These are phyloP conservation scores for Quercus phellos DNA, from an alignment of 331 rosid species.

Conservation along the genomic window DNA sequence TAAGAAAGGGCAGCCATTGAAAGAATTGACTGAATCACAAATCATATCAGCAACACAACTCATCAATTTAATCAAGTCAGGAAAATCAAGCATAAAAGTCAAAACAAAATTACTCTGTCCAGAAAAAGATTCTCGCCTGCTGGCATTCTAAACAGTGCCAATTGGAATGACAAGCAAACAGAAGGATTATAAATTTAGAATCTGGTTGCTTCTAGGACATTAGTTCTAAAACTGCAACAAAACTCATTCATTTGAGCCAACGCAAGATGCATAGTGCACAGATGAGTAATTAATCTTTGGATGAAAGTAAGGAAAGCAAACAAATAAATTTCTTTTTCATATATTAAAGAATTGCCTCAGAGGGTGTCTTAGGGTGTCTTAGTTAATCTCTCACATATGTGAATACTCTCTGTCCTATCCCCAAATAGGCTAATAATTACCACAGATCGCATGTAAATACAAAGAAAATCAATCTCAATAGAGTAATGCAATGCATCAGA, in stretches of 20 bases:
- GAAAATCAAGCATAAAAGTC: background rate
- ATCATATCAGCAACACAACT: background rate
- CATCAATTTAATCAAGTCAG: background rate
- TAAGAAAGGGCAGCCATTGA: background rate
- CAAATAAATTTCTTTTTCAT: background rate
- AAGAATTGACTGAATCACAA: background rate
- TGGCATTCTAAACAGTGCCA: conserved; percentile 45
- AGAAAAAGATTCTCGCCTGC: conserved; percentile 55
- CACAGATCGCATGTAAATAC: background rate
- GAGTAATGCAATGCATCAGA: background rate
- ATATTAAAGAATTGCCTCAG: background rate
- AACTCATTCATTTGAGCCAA: background rate
- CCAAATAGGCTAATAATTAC: background rate
- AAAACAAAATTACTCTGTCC: conserved; percentile 43
- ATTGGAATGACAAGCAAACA: conserved; percentile 26
- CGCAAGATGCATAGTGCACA: background rate
- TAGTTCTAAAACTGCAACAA: background rate
- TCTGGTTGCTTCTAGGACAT: conserved; percentile 1
- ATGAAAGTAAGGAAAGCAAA: background rate
- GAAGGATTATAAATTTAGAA: conserved; percentile 6
- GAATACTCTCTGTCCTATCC: no score
- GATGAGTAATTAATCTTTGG: background rate
- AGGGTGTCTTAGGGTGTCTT: background rate
- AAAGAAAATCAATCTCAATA: background rate
- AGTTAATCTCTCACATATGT: background rate